Evolutionary conservation across 257 asterid genomes (phyloP), one percentile per base, ranked within the genome.

Genomic region (Linaria vulgaris): DNA sequence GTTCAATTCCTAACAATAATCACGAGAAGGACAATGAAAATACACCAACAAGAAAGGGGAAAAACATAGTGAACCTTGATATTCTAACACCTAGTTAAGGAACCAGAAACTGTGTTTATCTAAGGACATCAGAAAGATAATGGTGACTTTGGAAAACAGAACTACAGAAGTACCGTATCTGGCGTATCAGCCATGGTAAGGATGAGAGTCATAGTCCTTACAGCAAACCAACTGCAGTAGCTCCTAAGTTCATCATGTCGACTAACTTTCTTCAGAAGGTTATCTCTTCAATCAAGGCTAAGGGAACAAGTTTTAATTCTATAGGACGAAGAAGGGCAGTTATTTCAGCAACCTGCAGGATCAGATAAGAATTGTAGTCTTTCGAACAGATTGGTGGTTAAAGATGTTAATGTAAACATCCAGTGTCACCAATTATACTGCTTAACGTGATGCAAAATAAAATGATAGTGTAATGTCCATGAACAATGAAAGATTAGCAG

Each of bases 201-300:
- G 39, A 41, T 49, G 63, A 64, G 44, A 74, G 74, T 14, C 43
- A 57, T 49, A 61, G 70, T 61, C 70, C 96, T 89, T 87, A 92
- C 97, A 46, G 96, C 97, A 76, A 94, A 83, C 99, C 97, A 94
- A 83, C 96, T 85, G 85, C 99, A 90, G 81, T 94, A 90, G 85
- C 85, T 81, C 95, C 87, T 81, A 74, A 94, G 96, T 76, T 94
- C 99, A 76, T 94, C 4, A 73, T 68, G 79, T 94, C 99, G 60
- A 90, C 83, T 71, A 90, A 72, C 80, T 94, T 94, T 70, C 86
- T 76, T 70, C 95, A 77, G 79, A 94, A 94, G 68, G 97, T 96
- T 69, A 87, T 82, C 54, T 95, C 95, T 83, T 94, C 99, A n/a
- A n/a, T n/a, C 84, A 94, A 69, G 45, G 97, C 77, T 74, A 81